phyloP scores from a whole-genome alignment of 768 basidiomycete genomes.

The Boletus speciosus region DNA sequence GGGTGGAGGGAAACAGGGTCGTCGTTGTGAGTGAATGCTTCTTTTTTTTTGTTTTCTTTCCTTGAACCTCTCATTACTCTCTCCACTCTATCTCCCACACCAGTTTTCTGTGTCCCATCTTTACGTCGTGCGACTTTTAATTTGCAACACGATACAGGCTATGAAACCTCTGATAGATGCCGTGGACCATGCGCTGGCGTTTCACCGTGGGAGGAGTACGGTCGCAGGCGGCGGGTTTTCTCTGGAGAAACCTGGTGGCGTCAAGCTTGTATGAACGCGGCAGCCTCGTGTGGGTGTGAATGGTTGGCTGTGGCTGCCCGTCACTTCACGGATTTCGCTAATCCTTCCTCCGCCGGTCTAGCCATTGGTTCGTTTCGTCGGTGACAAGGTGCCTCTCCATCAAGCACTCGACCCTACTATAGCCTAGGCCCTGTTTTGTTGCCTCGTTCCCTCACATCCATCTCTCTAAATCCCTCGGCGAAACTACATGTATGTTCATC shows the following conservation, averaged over 20 bases:
- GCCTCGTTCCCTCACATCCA: background rate
- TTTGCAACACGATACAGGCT: slow-evolving; percentile 43
- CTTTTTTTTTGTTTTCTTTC: background rate
- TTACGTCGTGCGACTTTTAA: background rate
- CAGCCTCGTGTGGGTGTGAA: too few relatives aligned
- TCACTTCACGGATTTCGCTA: background rate
- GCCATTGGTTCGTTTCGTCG: background rate
- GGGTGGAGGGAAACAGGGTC: slow-evolving; percentile 60
- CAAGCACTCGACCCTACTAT: background rate
- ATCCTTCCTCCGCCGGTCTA: background rate
- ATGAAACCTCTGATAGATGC: slow-evolving; percentile 74
- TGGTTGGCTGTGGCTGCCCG: background rate
- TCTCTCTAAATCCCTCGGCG: background rate
- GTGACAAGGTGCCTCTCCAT: background rate
- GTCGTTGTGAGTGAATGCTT: slow-evolving; percentile 51
- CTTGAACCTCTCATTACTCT: background rate
- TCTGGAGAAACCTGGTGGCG: slow-evolving; percentile 1
- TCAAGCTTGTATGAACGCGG: slow-evolving; percentile 12
- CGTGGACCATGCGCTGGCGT: slow-evolving; percentile 67
- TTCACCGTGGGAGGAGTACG: slow-evolving; percentile 43
- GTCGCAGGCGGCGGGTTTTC: slow-evolving; percentile 5
- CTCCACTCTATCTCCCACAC: background rate
- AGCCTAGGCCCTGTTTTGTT: background rate
- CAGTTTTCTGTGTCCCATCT: background rate
- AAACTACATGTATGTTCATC: slow-evolving; percentile 3